Evolutionary conservation across 1,284 basidiomycete species (phyloP).

Genomic region (Stereum hirsutum): DNA sequence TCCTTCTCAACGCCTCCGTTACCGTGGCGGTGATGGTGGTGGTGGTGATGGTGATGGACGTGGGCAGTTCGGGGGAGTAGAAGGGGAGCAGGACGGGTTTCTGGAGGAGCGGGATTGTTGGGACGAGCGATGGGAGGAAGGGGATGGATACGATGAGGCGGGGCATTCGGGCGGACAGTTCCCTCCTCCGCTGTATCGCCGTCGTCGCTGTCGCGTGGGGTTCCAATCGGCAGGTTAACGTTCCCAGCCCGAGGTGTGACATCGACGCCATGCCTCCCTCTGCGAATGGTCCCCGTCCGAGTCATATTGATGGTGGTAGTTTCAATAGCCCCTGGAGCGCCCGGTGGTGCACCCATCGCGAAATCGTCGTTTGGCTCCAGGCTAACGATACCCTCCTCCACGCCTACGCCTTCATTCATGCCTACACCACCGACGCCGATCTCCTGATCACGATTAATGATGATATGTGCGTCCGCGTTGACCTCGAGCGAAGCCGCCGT

Average conservation of each 20-base stretch:
- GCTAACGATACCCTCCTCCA: conserved; percentile 64
- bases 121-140: conserved; percentile 7
- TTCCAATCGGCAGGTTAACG: conserved; percentile 20
- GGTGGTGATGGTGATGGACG: conserved; percentile 11
- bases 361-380: conserved; percentile 71
- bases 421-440: conserved; percentile 32
- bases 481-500: conserved; percentile 28
- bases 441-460: conserved; percentile 49
- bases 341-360: conserved; percentile 79
- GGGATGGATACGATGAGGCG: conserved; percentile 10
- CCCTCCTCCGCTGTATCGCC: conserved; percentile 8
- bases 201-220: conserved; percentile 10
- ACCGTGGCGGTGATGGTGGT: conserved; percentile 24
- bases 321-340: conserved; percentile 68
- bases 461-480: conserved; percentile 53
- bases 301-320: conserved; percentile 19
- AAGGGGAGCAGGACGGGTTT: neutral
- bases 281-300: conserved; percentile 17
- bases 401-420: conserved; percentile 40
- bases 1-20: conserved; percentile 14
- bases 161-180: conserved; percentile 12
- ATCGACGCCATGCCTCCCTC: conserved; percentile 9
- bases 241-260: conserved; percentile 26
- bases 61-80: neutral
- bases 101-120: too few relatives aligned